Percentiles rank a stretch among this genome's conserved stretches.
Evolutionary conservation across 371 early-diverging fungal genomes (phyloP).

Genomic region (Caulochytrium protostelioides): DNA sequence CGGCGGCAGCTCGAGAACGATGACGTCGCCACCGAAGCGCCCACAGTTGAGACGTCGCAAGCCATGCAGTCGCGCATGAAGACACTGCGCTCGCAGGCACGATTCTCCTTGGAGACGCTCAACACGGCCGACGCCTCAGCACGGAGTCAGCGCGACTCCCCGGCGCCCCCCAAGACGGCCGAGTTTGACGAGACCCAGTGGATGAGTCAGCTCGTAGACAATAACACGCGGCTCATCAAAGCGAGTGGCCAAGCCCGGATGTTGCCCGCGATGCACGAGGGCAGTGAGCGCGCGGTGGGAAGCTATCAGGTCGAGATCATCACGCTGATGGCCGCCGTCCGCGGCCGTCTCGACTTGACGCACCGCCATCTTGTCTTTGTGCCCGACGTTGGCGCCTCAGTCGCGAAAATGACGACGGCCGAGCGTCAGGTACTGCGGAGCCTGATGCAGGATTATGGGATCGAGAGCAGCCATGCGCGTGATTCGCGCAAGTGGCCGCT

Average conservation of each 20-base stretch:
- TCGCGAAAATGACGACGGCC: conserved; percentile 8
- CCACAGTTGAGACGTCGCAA: conserved; percentile 6
- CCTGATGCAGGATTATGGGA: conserved; percentile 5
- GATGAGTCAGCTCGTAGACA: no score
- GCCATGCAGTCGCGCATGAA: neutral
- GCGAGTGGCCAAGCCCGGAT: conserved; percentile 4
- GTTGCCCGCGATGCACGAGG: neutral
- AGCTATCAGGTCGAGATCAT: conserved; percentile 27
- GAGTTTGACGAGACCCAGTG: conserved; percentile 15
- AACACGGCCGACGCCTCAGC: neutral
- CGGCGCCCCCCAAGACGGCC: neutral
- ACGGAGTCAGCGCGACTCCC: neutral
- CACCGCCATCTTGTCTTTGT: conserved; percentile 16
- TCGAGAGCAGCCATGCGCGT: conserved; percentile 3
- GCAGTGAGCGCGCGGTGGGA: conserved; percentile 9
- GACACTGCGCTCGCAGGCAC: neutral
- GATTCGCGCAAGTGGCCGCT: conserved; percentile 34
- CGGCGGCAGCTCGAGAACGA: no score
- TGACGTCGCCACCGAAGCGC: no score
- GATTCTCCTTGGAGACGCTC: conserved; percentile 1
- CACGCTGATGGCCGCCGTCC: conserved; percentile 23
- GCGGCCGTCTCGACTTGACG: conserved; percentile 25
- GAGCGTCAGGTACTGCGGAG: conserved; percentile 4
- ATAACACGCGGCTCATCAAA: conserved; percentile 10
- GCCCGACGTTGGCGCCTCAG: conserved; percentile 16